Evolutionary conservation across 2,329 filamentous ascomycete species (phyloP), one percentile per base, ranked within the genome.

Genomic region (Pseudogymnoascus sp.): DNA sequence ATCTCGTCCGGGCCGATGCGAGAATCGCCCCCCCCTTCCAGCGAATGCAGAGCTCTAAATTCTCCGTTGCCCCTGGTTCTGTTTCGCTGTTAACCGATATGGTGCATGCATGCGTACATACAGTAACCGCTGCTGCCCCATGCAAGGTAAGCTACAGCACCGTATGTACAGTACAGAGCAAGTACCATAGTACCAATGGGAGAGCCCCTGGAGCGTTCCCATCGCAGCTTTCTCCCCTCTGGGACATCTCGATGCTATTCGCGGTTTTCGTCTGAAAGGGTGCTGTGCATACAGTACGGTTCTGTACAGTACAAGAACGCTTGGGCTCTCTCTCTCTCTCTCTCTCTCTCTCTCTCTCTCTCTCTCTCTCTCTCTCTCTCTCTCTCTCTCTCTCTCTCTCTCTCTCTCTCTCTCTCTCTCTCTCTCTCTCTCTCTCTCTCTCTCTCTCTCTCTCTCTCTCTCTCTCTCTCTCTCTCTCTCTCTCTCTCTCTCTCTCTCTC

Each of bases 1-100:
- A 54, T 54, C 47, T 54, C 47, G 33, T 54, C 47, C 28, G 47
- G 47, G 47, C 47, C 47, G 47, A 54, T 54, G 47, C 47, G 47
- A 54, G 47, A 54, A 54, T 54, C 47, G 47, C 33, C 28, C 47
- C 47, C 47, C 28, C 33, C 33, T 54, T 25, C 22, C 22, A 25
- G 22, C 22, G 47, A 54, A 54, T 18, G 47, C 28, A 33, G 22
- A 54, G 47, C 47, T 54, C 28, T 54, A 54, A 54, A 54, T 54
- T 54, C 47, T 54, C 47, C 47, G 47, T 54, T 54, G 47, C 47
- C 47, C 28, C 47, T 54, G 47, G 28, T n/a, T 54, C 47, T 35
- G 47, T 54, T 54, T 54, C n/a, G 25, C 47, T 54, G 25, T 54
- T 54, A 54, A 54, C 47, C 25, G 47, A 33, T 33, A 54, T 30